Evolutionary conservation across 2,329 filamentous ascomycete genomes (phyloP).

Genomic region (Nannizziopsis barbatae): DNA sequence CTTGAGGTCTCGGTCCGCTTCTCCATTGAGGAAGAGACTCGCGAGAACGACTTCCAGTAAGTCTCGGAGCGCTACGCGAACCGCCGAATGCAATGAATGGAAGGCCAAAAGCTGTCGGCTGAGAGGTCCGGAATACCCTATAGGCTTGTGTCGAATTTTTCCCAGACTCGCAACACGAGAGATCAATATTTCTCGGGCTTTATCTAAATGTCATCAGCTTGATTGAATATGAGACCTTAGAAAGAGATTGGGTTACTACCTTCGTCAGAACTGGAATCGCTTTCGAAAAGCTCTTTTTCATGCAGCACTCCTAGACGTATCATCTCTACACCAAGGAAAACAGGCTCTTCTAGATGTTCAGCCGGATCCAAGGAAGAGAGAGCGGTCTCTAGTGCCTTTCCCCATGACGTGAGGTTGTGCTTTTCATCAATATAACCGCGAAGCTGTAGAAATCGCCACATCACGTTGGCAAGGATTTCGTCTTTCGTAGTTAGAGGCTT

Average conservation of each 20-base stretch:
- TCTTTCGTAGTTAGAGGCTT: slow-evolving; percentile 50
- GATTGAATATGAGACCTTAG: no score
- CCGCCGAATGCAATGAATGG: slow-evolving; percentile 67
- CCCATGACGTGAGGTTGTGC: slow-evolving; percentile 76
- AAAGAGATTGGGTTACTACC: no score
- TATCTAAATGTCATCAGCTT: slow-evolving; percentile 46
- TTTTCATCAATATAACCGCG: slow-evolving; percentile 69
- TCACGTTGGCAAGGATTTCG: slow-evolving; percentile 61
- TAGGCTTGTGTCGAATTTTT: slow-evolving; percentile 67
- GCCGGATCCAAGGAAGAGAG: slow-evolving; percentile 50
- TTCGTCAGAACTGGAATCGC: slow-evolving; percentile 32
- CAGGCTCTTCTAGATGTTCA: slow-evolving; percentile 58
- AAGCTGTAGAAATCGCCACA: slow-evolving; percentile 84
- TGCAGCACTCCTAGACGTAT: slow-evolving; percentile 69
- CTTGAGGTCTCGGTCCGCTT: slow-evolving; percentile 58
- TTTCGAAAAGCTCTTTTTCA: slow-evolving; percentile 51
- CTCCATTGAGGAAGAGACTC: slow-evolving; percentile 68
- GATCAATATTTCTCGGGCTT: slow-evolving; percentile 65
- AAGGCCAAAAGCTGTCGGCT: slow-evolving; percentile 82
- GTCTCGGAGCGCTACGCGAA: slow-evolving; percentile 69
- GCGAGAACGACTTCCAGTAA: slow-evolving; percentile 71
- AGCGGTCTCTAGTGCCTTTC: slow-evolving; percentile 62
- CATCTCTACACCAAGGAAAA: slow-evolving; percentile 75
- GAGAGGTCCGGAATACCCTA: slow-evolving; percentile 88
- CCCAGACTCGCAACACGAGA: slow-evolving; percentile 76